Percentiles rank a stretch among this genome's conserved stretches.
These are phyloP conservation scores for Gossypium bickii DNA, from an alignment of 345 rosid genomes.

Conservation along the genomic window DNA sequence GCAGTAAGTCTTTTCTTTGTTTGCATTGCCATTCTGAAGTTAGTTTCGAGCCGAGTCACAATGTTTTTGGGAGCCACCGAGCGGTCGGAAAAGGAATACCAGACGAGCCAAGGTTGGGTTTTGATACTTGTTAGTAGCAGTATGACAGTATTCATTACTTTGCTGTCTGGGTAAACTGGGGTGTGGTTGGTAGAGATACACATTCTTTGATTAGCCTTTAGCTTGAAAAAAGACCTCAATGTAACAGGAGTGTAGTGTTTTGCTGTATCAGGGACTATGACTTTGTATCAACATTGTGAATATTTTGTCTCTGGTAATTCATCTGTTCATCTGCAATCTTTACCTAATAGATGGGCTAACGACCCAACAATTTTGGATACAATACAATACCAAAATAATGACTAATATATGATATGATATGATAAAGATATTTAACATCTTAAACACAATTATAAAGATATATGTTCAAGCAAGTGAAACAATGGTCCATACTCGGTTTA, in stretches of 20 bases:
- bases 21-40: conserved; percentile 52
- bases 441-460: neutral
- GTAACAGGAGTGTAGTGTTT: conserved; percentile 12
- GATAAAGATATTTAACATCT: neutral
- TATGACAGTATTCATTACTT: conserved; percentile 66
- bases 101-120: conserved; percentile 60
- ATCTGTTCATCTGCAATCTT: neutral
- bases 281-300: neutral
- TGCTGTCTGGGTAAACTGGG: conserved; percentile 44
- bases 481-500: too few relatives aligned
- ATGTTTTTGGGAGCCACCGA: conserved; percentile 28
- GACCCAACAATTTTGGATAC: neutral
- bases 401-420: neutral
- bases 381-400: neutral
- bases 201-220: neutral
- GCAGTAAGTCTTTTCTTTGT: conserved; percentile 60
- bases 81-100: conserved; percentile 28
- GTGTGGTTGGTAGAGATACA: conserved; percentile 8
- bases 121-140: conserved; percentile 78
- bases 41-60: conserved; percentile 44
- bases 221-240: neutral
- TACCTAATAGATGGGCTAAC: neutral
- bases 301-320: conserved; percentile 9
- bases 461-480: too few relatives aligned
- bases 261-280: neutral